phyloP scores from a whole-genome alignment of 1,284 basidiomycete genomes.

The Naganishia cerealis region DNA sequence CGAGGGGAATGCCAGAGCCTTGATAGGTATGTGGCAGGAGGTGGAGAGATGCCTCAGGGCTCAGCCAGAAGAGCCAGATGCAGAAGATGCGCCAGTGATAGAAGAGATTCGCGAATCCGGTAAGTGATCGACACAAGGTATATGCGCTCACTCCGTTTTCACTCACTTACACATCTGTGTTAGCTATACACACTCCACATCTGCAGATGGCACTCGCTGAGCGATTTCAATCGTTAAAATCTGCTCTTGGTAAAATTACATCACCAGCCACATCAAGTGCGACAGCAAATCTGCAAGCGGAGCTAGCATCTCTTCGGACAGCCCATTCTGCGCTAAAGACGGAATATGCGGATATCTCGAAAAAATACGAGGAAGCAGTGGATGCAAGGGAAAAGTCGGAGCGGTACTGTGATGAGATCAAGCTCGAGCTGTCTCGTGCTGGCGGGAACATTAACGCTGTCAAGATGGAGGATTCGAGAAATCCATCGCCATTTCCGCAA shows the following conservation, averaged over 20 bases:
- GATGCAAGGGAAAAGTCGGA: constrained; percentile 18
- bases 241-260: constrained; percentile 4
- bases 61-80: constrained; percentile 15
- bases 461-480: neutral
- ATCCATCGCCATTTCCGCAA: neutral
- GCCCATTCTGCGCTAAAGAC: constrained; percentile 17
- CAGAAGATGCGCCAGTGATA: constrained; percentile 1
- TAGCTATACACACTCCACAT: constrained; percentile 17
- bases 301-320: constrained; percentile 15
- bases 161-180: neutral
- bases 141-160: neutral
- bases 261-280: neutral
- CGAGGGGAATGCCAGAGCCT: constrained; percentile 15
- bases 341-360: constrained; percentile 21
- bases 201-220: constrained; percentile 6
- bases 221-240: constrained; percentile 21
- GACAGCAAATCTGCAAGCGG: constrained; percentile 13
- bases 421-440: constrained; percentile 15
- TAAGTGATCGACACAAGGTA: neutral
- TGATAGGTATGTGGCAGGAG: constrained; percentile 17
- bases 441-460: constrained; percentile 6
- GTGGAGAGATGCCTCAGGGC: constrained; percentile 13
- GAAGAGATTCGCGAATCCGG: constrained; percentile 6
- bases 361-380: constrained; percentile 20
- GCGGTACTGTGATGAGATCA: constrained; percentile 23